Percentiles rank a stretch among this genome's conserved stretches.
phyloP scores from a whole-genome alignment of 352 stramenopile genomes.

The Sclerospora graminicola region DNA sequence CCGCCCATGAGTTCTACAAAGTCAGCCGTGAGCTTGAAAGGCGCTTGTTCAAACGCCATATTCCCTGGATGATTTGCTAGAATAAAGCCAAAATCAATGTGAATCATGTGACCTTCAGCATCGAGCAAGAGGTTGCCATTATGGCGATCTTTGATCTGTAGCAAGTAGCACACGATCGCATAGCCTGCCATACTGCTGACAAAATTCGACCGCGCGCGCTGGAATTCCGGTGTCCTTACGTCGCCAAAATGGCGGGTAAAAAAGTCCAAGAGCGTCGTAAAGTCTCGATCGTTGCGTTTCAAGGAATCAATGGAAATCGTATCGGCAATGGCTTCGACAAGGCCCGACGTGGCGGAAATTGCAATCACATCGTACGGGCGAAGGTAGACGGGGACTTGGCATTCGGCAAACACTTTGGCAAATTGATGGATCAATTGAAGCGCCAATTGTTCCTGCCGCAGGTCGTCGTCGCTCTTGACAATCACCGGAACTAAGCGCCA shows the following conservation, averaged over 20 bases:
- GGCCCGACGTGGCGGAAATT: constrained; percentile 87
- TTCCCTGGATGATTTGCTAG: constrained; percentile 91
- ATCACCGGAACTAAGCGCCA: constrained; percentile 93
- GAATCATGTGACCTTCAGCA: constrained; percentile 92
- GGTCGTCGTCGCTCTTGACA: constrained; percentile 97
- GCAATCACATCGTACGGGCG: constrained; percentile 95
- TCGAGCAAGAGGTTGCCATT: constrained; percentile 97
- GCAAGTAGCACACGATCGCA: constrained; percentile 93
- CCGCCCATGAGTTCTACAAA: constrained; percentile 95
- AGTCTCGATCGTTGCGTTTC: constrained; percentile 93
- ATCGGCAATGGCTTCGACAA: constrained; percentile 96
- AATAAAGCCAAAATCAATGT: constrained; percentile 97
- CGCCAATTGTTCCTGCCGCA: constrained; percentile 95
- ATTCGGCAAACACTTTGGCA: constrained; percentile 91
- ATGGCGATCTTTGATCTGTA: constrained; percentile 97
- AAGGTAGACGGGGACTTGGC: constrained; percentile 90
- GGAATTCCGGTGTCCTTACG: constrained; percentile 53
- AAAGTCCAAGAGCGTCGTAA: constrained; percentile 88
- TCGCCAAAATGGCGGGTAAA: constrained; percentile 91
- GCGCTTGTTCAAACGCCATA: constrained; percentile 91
- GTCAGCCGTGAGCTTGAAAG: constrained; percentile 97
- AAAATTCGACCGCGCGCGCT: constrained; percentile 80
- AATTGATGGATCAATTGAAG: constrained; percentile 94
- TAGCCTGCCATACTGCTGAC: constrained; percentile 81
- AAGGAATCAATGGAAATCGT: constrained; percentile 96